Conservation (phyloP, 176 grass and related monocot species). For the Carex cristatella region DNA sequence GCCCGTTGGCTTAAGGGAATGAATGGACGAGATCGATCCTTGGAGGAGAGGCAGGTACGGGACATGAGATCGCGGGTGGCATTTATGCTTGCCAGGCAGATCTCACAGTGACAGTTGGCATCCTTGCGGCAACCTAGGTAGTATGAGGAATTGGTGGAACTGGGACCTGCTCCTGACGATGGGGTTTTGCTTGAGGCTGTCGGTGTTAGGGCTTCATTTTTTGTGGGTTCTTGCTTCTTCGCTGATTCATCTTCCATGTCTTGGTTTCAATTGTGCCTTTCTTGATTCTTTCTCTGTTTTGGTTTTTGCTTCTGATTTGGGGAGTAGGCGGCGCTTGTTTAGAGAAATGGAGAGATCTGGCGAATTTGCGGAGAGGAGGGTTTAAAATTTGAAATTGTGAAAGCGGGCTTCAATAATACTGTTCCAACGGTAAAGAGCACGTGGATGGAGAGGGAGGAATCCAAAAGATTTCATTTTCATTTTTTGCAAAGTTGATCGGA, state of each 20-base stretch:
- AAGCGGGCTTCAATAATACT: not conserved
- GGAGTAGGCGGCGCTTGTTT: not conserved
- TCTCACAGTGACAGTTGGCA: constrained; percentile 80
- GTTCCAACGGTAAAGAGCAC: constrained; percentile 5
- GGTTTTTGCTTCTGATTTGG: constrained; percentile 1
- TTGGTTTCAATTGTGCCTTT: not conserved
- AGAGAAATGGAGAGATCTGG: not conserved
- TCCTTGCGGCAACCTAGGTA: constrained; percentile 83
- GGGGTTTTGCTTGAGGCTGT: constrained; percentile 16
- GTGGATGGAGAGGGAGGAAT: not conserved
- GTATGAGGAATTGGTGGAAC: constrained; percentile 37
- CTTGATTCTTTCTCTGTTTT: not conserved
- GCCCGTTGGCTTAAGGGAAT: not conserved
- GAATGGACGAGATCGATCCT: constrained; percentile 26
- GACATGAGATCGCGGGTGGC: constrained; percentile 77
- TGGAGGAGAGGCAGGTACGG: constrained; percentile 33
- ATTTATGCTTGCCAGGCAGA: constrained; percentile 81
- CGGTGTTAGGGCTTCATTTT: not conserved
- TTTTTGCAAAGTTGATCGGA: not conserved
- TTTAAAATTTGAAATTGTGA: constrained; percentile 47
- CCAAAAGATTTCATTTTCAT: not conserved
- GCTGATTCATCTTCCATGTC: constrained; percentile 42
- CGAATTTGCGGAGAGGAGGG: not conserved
- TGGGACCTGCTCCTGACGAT: constrained; percentile 3
- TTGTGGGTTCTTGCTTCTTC: constrained; percentile 1